phyloP scores from a whole-genome alignment of 2,329 filamentous ascomycete species.

The Bipolaris bicolor region DNA sequence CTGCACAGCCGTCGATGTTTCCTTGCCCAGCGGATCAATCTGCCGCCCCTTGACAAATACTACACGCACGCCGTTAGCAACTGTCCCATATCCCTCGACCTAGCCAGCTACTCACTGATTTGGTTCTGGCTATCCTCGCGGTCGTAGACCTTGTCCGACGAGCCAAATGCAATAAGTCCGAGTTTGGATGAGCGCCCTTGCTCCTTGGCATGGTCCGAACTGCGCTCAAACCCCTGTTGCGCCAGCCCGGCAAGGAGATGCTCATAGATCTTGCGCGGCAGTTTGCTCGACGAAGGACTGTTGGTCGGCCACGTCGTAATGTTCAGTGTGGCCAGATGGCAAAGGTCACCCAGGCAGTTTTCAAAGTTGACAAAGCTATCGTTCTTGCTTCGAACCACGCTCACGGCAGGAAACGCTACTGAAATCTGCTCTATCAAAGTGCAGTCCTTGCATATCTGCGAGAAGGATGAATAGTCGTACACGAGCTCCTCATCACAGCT shows the following conservation, averaged over 20 bases:
- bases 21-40: constrained; percentile 51
- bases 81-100: neutral
- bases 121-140: constrained; percentile 56
- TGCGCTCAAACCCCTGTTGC: constrained; percentile 47
- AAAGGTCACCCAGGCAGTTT: constrained; percentile 48
- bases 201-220: constrained; percentile 32
- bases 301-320: constrained; percentile 58
- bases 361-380: constrained; percentile 54
- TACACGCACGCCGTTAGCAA: constrained; percentile 2
- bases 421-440: constrained; percentile 53
- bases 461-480: constrained; percentile 53
- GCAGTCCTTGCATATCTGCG: constrained; percentile 55
- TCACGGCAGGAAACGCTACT: constrained; percentile 55
- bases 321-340: constrained; percentile 54
- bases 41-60: constrained; percentile 54
- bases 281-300: constrained; percentile 47
- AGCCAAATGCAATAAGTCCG: constrained; percentile 55
- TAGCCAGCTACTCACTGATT: constrained; percentile 34
- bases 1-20: constrained; percentile 51
- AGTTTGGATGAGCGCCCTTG: constrained; percentile 46
- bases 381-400: constrained; percentile 50
- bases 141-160: constrained; percentile 55
- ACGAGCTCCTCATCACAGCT: constrained; percentile 53
- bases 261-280: constrained; percentile 55
- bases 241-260: constrained; percentile 52